Evolutionary conservation across 2,329 filamentous ascomycete species (phyloP), one percentile per base, ranked within the genome.

Genomic region (Xylariaceae sp.): DNA sequence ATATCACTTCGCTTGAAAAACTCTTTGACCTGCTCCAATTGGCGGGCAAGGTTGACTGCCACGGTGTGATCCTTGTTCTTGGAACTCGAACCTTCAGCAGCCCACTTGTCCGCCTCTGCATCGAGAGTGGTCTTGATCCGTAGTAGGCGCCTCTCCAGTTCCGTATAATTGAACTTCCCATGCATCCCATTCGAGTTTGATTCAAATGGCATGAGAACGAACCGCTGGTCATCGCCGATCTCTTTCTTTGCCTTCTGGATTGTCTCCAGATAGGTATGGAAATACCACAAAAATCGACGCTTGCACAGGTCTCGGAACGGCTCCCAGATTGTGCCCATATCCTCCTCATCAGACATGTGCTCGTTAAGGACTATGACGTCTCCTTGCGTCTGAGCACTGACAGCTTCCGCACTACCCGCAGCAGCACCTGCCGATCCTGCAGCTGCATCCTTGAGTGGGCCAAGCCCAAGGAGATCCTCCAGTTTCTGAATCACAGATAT

Each of bases 261-360:
- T 1, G 83, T 74, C 3, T 74, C 68, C 15, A 92, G 68, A 56
- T 97, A 97, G 3, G 85, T 85, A 50, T 94, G 85, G 60, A 86
- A 94, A 64, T 97, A 97, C 92, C 92, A 97, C 11, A 97, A 68
- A 58, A 97, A 96, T 1, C 89, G 80, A 26, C 85, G 81, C 64
- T 97, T 97, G 71, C 84, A 86, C 4, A 95, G 70, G 55, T 97
- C 90, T 50, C 81, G 83, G 66, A 97, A 97, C 0, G 88, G 87
- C 50, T 94, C 85, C 60, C 88, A 94, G 0, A 77, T 72, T 1
- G 76, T 56, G 6, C 56, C 63, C 1, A 63, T 59, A 28, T 83
- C 78, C 11, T 77, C 43, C 64, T 68, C 14, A 59, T 59, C 54
- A 13, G 60, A 51, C n/a, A n/a, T n/a, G n/a, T n/a, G n/a, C n/a